phyloP scores from a whole-genome alignment of 768 basidiomycete species.

The Fomitopsis serialis region DNA sequence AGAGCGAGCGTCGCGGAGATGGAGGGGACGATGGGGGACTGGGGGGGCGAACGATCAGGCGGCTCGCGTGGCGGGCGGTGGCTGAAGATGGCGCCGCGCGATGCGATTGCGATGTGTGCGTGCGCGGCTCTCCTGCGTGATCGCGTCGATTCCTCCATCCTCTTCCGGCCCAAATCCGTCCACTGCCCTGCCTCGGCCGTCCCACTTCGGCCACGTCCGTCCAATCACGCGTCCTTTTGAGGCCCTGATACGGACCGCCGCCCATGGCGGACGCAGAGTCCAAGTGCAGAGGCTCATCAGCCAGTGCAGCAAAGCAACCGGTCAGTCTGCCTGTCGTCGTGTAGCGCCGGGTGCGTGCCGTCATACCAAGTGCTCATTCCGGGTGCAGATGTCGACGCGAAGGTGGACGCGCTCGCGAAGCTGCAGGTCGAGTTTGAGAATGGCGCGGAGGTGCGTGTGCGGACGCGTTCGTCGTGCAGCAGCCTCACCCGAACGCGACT shows the following conservation, averaged over 20 bases:
- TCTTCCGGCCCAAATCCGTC: not conserved
- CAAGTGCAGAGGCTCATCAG: conserved; percentile 2
- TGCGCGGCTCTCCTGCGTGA: not conserved
- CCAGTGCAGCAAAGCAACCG: conserved; percentile 15
- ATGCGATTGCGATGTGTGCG: not conserved
- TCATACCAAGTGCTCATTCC: not conserved
- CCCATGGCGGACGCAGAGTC: conserved; percentile 1
- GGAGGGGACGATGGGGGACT: not conserved
- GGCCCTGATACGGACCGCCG: not conserved
- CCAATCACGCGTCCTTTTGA: not conserved
- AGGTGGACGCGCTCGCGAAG: conserved; percentile 76
- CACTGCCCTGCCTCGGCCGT: not conserved
- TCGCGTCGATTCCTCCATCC: not conserved
- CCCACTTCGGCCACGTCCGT: not conserved
- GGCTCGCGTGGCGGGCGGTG: not conserved
- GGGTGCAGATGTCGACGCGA: conserved; percentile 67
- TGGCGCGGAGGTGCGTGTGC: conserved; percentile 52
- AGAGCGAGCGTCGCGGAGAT: too few relatives aligned
- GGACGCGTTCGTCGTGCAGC: not conserved
- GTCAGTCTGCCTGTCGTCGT: conserved; percentile 7
- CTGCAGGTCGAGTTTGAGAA: conserved; percentile 72
- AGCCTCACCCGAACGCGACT: not conserved
- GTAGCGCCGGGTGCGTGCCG: not conserved
- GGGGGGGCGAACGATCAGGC: not conserved
- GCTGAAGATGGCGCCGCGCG: not conserved